Evolutionary conservation across 192 early-diverging fungal genomes (phyloP).

Genomic region (Gonapodya sp.): DNA sequence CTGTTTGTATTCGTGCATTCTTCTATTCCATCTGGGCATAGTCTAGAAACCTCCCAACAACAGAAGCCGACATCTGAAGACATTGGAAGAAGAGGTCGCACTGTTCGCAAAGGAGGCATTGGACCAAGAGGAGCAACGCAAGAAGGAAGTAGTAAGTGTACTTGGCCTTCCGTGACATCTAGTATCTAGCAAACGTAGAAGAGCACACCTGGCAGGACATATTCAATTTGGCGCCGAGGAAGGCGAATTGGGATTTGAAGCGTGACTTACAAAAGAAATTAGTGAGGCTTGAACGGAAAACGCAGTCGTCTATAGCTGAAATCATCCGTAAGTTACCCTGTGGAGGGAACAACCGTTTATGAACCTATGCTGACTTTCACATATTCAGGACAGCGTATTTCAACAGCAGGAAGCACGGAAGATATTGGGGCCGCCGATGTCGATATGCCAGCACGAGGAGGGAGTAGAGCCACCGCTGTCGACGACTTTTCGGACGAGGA

Average conservation of each 20-base stretch:
- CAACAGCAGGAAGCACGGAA: background rate
- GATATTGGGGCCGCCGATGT: background rate
- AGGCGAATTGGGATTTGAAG: slow-evolving; percentile 86
- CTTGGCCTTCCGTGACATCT: background rate
- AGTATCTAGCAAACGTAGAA: background rate
- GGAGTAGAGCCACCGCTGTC: background rate
- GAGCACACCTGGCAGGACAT: slow-evolving; percentile 45
- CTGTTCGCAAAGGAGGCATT: slow-evolving; percentile 5
- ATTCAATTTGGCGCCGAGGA: slow-evolving; percentile 69
- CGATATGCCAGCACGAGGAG: background rate
- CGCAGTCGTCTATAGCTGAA: slow-evolving; percentile 61
- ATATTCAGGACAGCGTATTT: background rate
- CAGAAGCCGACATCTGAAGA: background rate
- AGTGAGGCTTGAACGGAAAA: slow-evolving; percentile 58
- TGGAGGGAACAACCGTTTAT: background rate
- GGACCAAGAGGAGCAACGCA: background rate
- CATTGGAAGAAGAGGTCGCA: slow-evolving; percentile 3
- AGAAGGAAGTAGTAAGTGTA: background rate
- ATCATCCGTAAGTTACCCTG: slow-evolving; percentile 50
- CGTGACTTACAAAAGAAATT: slow-evolving; percentile 72
- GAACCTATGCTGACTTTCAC: too few relatives aligned
- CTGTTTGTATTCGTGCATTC: too few relatives aligned
- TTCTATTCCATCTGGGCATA: too few relatives aligned
- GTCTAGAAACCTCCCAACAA: too few relatives aligned
- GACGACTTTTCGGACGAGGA: background rate